Conservation (phyloP, 768 basidiomycete species). For the Mycena vulgaris region DNA sequence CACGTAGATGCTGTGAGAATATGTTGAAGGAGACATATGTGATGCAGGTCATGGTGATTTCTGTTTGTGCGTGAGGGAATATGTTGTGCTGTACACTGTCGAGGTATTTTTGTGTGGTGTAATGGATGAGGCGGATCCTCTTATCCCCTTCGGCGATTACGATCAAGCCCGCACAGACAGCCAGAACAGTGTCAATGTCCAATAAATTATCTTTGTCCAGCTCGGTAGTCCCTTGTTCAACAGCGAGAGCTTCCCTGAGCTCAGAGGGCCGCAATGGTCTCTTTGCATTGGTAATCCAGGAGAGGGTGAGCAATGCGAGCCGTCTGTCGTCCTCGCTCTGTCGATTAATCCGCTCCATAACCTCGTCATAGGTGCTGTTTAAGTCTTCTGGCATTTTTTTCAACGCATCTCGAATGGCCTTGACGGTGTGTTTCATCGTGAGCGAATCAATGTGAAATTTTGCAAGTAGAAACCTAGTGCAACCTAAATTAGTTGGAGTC, state of each 20-base stretch:
- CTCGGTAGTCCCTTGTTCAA: no score
- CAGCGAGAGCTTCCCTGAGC: no score
- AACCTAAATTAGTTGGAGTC: no score
- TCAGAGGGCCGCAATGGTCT: no score
- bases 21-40: not conserved
- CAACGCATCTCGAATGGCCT: not conserved
- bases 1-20: not conserved
- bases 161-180: constrained; percentile 8
- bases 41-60: not conserved
- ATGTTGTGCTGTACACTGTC: not conserved
- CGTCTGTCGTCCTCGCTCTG: no score
- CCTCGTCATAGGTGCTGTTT: not conserved
- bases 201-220: no score
- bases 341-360: no score
- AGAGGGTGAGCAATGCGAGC: no score
- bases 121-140: not conserved
- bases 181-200: not conserved
- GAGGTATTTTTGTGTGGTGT: not conserved
- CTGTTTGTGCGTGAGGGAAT: not conserved
- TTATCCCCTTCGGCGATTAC: not conserved
- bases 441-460: constrained; percentile 13
- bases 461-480: constrained; percentile 22
- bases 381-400: not conserved
- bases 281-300: no score
- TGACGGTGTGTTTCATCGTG: not conserved